These are phyloP conservation scores for Crucibulum parvulum DNA, from an alignment of 1,284 basidiomycete genomes.

Conservation along the genomic window DNA sequence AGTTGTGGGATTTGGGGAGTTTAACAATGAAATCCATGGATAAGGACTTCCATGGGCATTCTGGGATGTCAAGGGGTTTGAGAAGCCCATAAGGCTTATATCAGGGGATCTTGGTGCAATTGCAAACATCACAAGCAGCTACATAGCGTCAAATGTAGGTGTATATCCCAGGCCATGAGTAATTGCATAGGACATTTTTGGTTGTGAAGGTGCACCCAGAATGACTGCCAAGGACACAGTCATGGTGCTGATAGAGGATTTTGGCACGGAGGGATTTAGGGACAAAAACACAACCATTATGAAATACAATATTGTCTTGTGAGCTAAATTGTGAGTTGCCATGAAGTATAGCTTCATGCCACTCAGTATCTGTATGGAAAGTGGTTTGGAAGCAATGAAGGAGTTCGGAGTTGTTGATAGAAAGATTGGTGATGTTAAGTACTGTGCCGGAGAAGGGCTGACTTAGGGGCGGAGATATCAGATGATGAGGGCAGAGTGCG, in stretches of 20 bases:
- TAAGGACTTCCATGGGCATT: constrained; percentile 44
- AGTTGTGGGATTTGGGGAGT: constrained; percentile 37
- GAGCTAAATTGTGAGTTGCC: constrained; percentile 30
- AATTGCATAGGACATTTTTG: constrained; percentile 23
- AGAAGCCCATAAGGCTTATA: constrained; percentile 42
- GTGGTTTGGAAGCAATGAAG: constrained; percentile 32
- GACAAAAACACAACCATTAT: constrained; percentile 40
- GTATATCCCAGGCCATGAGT: constrained; percentile 39
- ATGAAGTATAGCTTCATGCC: constrained; percentile 30
- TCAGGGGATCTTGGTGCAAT: constrained; percentile 30
- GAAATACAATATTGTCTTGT: constrained; percentile 36
- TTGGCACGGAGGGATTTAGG: constrained; percentile 33
- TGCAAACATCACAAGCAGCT: constrained; percentile 38
- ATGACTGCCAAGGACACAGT: constrained; percentile 32
- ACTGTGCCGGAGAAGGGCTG: too few species aligned
- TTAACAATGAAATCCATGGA: constrained; percentile 53
- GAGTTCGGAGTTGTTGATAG: constrained; percentile 35
- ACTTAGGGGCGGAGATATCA: too few species aligned
- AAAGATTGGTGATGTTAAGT: constrained; percentile 30
- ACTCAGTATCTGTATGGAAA: constrained; percentile 29
- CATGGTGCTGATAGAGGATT: constrained; percentile 33
- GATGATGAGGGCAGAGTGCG: too few species aligned
- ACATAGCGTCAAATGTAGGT: constrained; percentile 33
- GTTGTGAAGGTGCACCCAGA: constrained; percentile 27
- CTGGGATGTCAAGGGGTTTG: constrained; percentile 38